Evolutionary conservation across 2,329 filamentous ascomycete species (phyloP).

Genomic region (Monosporascus sp.): DNA sequence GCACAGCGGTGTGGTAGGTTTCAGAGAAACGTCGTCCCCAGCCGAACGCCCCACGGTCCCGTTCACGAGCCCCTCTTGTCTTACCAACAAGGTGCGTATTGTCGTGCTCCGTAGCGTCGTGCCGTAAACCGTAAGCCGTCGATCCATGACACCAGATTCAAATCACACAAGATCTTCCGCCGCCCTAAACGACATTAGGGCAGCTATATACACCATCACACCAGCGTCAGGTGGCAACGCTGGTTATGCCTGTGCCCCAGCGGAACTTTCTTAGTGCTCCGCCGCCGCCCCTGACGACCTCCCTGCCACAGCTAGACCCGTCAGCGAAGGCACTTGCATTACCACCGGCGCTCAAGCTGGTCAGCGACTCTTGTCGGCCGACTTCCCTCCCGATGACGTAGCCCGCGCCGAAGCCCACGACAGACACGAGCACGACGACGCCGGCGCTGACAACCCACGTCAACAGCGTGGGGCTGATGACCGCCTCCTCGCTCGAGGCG

Average conservation of each 20-base stretch:
- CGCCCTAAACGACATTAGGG: not conserved
- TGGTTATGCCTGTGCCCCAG: constrained; percentile 45
- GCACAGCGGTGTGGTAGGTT: too few relatives aligned
- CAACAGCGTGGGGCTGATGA: constrained; percentile 55
- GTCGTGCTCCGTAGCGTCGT: not conserved
- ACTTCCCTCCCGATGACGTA: constrained; percentile 65
- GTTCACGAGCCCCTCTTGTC: too few relatives aligned
- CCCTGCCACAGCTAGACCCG: constrained; percentile 44
- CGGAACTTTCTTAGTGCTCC: constrained; percentile 48
- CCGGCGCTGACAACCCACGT: constrained; percentile 63
- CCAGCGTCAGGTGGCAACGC: not conserved
- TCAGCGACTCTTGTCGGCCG: constrained; percentile 54
- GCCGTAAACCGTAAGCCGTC: constrained; percentile 3
- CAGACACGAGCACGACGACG: constrained; percentile 62
- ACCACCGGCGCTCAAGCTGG: constrained; percentile 35
- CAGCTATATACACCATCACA: not conserved
- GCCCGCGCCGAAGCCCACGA: constrained; percentile 64
- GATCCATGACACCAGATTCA: constrained; percentile 7
- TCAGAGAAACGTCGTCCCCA: too few relatives aligned
- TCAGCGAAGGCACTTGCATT: constrained; percentile 39
- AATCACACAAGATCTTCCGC: too few relatives aligned
- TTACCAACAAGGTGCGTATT: not conserved
- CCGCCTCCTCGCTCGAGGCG: constrained; percentile 31
- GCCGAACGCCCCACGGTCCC: too few relatives aligned
- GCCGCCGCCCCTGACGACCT: constrained; percentile 47